Conservation (phyloP, 192 early-diverging fungal species). For the Phlyctochytrium planicorne region DNA sequence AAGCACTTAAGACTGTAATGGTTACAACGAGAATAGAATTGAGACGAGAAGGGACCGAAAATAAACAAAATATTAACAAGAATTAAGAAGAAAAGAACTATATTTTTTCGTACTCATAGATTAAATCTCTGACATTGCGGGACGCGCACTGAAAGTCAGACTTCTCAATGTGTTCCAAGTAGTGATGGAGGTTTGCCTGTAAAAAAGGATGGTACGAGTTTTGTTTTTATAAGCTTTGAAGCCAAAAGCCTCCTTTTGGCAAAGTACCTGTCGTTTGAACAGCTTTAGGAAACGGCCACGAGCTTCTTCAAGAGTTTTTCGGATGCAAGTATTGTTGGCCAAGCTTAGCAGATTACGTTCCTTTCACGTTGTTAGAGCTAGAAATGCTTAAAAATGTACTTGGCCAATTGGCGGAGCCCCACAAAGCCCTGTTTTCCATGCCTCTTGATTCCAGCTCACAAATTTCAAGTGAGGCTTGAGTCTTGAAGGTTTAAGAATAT, state of each 20-base stretch:
- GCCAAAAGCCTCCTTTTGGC: not conserved
- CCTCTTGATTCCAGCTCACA: constrained; percentile 54
- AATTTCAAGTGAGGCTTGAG: constrained; percentile 42
- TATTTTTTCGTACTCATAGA: constrained; percentile 22
- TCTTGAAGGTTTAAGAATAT: constrained; percentile 17
- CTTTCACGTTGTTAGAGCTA: constrained; percentile 13
- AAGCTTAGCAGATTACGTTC: constrained; percentile 42
- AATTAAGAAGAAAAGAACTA: no score
- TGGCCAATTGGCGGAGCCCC: constrained; percentile 50
- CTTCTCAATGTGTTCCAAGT: constrained; percentile 46
- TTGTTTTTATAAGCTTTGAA: no score
- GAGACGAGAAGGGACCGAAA: no score
- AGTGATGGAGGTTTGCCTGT: constrained; percentile 61
- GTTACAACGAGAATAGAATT: no score
- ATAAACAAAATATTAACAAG: no score
- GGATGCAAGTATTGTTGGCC: constrained; percentile 53
- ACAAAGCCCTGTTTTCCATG: constrained; percentile 63
- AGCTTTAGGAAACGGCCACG: constrained; percentile 46
- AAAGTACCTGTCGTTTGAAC: constrained; percentile 46
- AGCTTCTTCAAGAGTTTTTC: constrained; percentile 29
- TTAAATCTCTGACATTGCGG: constrained; percentile 15
- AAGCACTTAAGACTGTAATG: no score
- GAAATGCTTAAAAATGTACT: constrained; percentile 22
- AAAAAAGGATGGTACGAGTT: constrained; percentile 2
- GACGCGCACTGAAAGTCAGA: constrained; percentile 36